phyloP scores from a whole-genome alignment of 225 moss, liverwort and hornwort species.

The Polytrichum commune region DNA sequence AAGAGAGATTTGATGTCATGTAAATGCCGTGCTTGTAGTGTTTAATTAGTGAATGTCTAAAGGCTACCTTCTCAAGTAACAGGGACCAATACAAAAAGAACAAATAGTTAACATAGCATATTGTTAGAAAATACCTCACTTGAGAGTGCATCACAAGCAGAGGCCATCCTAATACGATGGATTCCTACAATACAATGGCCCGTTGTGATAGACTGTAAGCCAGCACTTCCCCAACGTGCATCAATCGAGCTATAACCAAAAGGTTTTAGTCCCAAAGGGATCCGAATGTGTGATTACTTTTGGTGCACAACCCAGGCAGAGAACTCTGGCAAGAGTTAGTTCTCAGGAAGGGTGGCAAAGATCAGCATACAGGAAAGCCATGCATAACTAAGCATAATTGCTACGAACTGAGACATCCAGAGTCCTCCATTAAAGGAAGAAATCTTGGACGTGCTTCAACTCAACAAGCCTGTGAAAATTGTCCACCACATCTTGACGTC shows the following conservation, averaged over 20 bases:
- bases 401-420: constrained; percentile 32
- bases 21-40: constrained; percentile 21
- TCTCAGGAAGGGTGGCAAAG: constrained; percentile 24
- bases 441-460: constrained; percentile 27
- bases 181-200: constrained; percentile 59
- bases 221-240: constrained; percentile 24
- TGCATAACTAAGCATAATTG: constrained; percentile 39
- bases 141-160: constrained; percentile 48
- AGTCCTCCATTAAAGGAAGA: constrained; percentile 16
- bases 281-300: constrained; percentile 34
- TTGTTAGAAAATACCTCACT: constrained; percentile 61
- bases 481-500: constrained; percentile 28
- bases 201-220: constrained; percentile 20
- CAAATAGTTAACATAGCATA: constrained; percentile 41
- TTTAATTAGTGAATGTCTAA: constrained; percentile 23
- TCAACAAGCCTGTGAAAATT: constrained; percentile 29
- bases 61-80: constrained; percentile 18
- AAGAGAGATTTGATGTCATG: background rate
- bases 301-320: constrained; percentile 28
- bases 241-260: constrained; percentile 42
- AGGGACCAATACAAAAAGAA: constrained; percentile 32
- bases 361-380: constrained; percentile 36
- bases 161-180: constrained; percentile 42
- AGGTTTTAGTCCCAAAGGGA: constrained; percentile 27
- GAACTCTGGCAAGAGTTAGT: constrained; percentile 28